Evolutionary conservation across 169 alveolate genomes (phyloP).

Genomic region (Plasmodium ovale): DNA sequence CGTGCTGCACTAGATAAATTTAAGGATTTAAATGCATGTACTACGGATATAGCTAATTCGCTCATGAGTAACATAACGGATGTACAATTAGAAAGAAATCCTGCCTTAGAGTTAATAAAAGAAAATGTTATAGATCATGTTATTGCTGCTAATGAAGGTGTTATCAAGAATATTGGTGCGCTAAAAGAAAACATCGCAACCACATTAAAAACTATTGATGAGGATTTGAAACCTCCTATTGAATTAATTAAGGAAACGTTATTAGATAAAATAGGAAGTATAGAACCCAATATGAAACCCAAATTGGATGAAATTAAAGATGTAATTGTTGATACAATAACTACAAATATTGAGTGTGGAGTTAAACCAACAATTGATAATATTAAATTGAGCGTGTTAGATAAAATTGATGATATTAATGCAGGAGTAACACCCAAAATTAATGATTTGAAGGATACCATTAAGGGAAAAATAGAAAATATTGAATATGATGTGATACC

Average conservation of each 20-base stretch:
- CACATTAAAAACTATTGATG: not conserved
- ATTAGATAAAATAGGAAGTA: conserved; percentile 18
- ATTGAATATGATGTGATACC: conserved; percentile 29
- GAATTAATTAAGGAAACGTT: conserved; percentile 11
- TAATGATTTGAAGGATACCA: conserved; percentile 28
- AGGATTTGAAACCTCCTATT: not conserved
- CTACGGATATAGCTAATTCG: not conserved
- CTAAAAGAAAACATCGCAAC: conserved; percentile 15
- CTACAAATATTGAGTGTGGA: conserved; percentile 4
- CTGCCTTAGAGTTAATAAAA: conserved; percentile 24
- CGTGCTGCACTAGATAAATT: too few relatives aligned
- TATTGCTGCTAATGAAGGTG: not conserved
- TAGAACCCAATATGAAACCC: not conserved
- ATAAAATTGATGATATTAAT: conserved; percentile 10
- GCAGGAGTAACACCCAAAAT: conserved; percentile 4
- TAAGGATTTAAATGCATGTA: too few relatives aligned
- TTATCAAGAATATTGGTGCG: not conserved
- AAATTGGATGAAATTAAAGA: conserved; percentile 12
- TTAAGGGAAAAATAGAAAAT: conserved; percentile 5
- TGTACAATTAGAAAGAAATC: conserved; percentile 17
- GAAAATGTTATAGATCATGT: conserved; percentile 18
- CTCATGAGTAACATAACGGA: not conserved
- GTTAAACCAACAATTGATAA: conserved; percentile 21
- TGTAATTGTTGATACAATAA: conserved; percentile 7
- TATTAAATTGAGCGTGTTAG: conserved; percentile 1